These are phyloP conservation scores for Histomonas meleagridis DNA, from an alignment of 208 protist species.

Conservation along the genomic window DNA sequence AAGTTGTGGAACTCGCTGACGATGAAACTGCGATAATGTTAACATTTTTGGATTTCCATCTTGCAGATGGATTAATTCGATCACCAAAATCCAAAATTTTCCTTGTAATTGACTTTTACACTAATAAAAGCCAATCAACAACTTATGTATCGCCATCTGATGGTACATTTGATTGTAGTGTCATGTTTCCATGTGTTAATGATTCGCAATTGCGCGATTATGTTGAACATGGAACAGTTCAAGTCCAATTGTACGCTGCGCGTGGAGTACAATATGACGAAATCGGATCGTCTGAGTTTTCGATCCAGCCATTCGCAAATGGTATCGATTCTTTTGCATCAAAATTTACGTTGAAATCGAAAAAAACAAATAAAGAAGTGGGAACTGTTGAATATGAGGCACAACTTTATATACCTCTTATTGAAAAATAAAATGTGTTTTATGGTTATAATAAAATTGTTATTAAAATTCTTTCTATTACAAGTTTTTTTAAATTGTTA, in stretches of 20 bases:
- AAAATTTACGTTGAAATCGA: neutral
- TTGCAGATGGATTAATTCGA: neutral
- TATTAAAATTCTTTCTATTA: too few relatives aligned
- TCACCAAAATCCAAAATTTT: neutral
- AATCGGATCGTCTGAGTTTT: neutral
- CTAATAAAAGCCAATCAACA: neutral
- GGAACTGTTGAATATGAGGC: neutral
- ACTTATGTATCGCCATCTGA: neutral
- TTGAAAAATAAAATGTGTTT: too few relatives aligned
- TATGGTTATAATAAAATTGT: too few relatives aligned
- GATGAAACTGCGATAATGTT: slow-evolving; percentile 1
- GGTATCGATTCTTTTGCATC: neutral
- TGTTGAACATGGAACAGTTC: neutral
- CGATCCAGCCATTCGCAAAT: neutral
- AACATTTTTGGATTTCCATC: neutral
- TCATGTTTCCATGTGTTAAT: neutral
- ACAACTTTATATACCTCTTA: neutral
- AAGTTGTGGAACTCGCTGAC: neutral
- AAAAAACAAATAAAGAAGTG: neutral
- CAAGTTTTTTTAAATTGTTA: too few relatives aligned
- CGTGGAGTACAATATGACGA: neutral
- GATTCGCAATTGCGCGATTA: neutral
- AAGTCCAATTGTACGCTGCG: neutral
- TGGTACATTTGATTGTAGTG: neutral
- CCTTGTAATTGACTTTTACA: neutral